Evolutionary conservation across 805 yeast species (phyloP).

Genomic region (Suhomyces pyralidae): DNA sequence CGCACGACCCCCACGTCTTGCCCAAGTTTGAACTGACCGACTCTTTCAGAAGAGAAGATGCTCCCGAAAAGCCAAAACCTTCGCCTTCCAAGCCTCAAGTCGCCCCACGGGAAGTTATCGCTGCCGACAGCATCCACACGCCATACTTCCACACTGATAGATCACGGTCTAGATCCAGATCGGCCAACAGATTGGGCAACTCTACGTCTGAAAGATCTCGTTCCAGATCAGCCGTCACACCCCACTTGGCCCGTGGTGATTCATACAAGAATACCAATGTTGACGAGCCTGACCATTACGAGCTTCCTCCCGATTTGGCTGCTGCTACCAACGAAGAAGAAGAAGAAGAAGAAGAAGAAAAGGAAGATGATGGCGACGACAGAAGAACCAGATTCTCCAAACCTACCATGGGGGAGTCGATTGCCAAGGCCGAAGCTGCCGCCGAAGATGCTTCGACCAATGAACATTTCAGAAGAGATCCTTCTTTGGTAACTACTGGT

Average conservation of each 20-base stretch:
- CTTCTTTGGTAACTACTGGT: constrained; percentile 44
- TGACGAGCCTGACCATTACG: constrained; percentile 43
- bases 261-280: constrained; percentile 61
- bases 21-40: constrained; percentile 11
- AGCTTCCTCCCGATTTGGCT: constrained; percentile 39
- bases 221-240: constrained; percentile 29
- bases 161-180: constrained; percentile 13
- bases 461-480: constrained; percentile 22
- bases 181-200: constrained; percentile 12
- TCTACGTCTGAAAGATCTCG: constrained; percentile 23
- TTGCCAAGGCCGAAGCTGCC: constrained; percentile 40
- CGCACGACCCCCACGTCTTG: constrained; percentile 34
- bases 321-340: constrained; percentile 12
- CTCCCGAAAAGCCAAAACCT: neutral
- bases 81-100: neutral
- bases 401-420: constrained; percentile 45
- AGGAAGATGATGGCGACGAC: constrained; percentile 33
- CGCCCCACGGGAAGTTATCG: neutral
- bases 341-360: constrained; percentile 23
- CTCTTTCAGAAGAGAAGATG: neutral
- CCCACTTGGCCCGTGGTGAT: constrained; percentile 76
- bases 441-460: neutral
- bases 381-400: constrained; percentile 38
- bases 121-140: constrained; percentile 21
- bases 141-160: constrained; percentile 34